Evolutionary conservation across 1,284 basidiomycete species (phyloP).

Genomic region (Rhodotorula sp.): DNA sequence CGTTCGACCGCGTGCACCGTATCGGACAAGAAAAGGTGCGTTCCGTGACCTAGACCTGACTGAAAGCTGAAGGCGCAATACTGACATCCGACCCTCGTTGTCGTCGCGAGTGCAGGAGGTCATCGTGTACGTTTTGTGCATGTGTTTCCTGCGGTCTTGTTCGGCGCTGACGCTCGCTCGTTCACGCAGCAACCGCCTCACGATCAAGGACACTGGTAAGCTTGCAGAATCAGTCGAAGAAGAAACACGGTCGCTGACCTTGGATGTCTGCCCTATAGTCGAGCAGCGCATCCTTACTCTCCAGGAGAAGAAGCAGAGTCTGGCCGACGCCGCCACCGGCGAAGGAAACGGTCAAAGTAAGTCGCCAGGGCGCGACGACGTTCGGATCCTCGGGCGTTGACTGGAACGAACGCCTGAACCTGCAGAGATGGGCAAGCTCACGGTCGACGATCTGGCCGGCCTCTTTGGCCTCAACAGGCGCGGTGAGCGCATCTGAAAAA

Average conservation of each 20-base stretch:
- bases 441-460: conserved; percentile 28
- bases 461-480: conserved; percentile 24
- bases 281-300: conserved; percentile 50
- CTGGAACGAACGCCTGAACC: background rate
- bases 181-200: conserved; percentile 53
- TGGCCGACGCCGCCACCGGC: conserved; percentile 37
- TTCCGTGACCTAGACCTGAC: background rate
- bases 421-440: conserved; percentile 35
- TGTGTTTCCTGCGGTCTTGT: background rate
- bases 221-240: background rate
- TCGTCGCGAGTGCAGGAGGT: background rate
- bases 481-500: conserved; percentile 2
- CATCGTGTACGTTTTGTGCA: background rate
- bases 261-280: conserved; percentile 33
- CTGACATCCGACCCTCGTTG: background rate
- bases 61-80: background rate
- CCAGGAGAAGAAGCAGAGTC: conserved; percentile 44
- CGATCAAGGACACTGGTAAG: conserved; percentile 45
- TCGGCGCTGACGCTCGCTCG: background rate
- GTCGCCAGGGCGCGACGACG: background rate
- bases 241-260: background rate
- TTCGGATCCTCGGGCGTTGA: too few relatives aligned
- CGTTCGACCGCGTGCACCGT: conserved; percentile 63
- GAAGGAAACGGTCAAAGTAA: conserved; percentile 32
- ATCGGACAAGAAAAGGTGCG: conserved; percentile 55